phyloP scores from a whole-genome alignment of 352 stramenopile species.

The Globisporangium yorkense region DNA sequence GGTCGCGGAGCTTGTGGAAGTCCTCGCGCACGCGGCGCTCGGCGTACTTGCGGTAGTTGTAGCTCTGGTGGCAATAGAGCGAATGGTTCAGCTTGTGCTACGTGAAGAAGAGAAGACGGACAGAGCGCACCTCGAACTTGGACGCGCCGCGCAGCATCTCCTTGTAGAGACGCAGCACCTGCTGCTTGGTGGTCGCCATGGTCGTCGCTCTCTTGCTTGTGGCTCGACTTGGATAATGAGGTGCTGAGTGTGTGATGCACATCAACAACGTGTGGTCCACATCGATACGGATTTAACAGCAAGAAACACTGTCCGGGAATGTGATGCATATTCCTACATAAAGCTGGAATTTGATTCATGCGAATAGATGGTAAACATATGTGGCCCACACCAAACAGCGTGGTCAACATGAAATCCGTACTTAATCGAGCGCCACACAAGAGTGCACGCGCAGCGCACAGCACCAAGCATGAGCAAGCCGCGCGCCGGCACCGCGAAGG shows the following conservation, averaged over 20 bases:
- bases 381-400: neutral
- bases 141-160: slow-evolving; percentile 51
- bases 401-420: neutral
- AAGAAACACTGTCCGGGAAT: neutral
- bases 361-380: neutral
- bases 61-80: slow-evolving; percentile 26
- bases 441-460: neutral
- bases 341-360: neutral
- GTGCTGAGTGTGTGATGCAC: no score
- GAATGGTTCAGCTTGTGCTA: no score
- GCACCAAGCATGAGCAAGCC: slow-evolving; percentile 22
- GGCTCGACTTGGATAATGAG: neutral
- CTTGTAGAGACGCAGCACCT: slow-evolving; percentile 45
- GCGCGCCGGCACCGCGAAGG: slow-evolving; percentile 63
- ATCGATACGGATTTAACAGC: neutral
- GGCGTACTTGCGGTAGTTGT: slow-evolving; percentile 73
- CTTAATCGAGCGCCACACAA: neutral
- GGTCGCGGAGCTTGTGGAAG: slow-evolving; percentile 61
- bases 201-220: neutral
- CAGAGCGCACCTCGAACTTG: slow-evolving; percentile 40
- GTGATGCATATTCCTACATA: neutral
- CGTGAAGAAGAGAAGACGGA: neutral
- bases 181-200: slow-evolving; percentile 30
- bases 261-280: neutral
- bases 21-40: slow-evolving; percentile 60